phyloP scores from a whole-genome alignment of 768 basidiomycete genomes.

The Rhizopogon salebrosus region DNA sequence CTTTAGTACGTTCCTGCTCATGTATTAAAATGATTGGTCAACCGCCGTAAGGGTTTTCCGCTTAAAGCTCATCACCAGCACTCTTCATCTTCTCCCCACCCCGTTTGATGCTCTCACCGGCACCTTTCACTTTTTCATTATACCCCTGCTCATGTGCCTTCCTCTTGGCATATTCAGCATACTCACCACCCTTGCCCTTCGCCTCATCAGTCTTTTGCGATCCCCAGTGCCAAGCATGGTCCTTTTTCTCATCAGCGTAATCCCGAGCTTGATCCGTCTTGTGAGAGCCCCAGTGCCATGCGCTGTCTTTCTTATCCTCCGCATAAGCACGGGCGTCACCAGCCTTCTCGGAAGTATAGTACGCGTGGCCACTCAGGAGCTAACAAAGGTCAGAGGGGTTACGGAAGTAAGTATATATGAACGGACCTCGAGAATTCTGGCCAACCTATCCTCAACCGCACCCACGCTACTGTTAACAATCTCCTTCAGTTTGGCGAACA shows the following conservation, averaged over 20 bases:
- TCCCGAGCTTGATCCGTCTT: constrained; percentile 14
- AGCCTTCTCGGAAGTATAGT: constrained; percentile 23
- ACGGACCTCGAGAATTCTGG: constrained; percentile 34
- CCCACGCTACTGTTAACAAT: constrained; percentile 63
- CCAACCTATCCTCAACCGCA: constrained; percentile 74
- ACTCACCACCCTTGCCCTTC: constrained; percentile 21
- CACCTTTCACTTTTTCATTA: constrained; percentile 17
- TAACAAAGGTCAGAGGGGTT: constrained; percentile 4
- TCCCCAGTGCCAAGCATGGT: constrained; percentile 11
- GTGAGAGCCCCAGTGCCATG: constrained; percentile 11
- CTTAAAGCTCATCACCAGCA: constrained; percentile 30
- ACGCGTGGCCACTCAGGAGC: constrained; percentile 36
- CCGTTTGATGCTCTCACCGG: constrained; percentile 16
- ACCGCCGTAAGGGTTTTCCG: constrained; percentile 16
- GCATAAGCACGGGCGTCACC: constrained; percentile 4
- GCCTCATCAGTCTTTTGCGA: constrained; percentile 21
- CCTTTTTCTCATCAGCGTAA: neutral
- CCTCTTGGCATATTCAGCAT: constrained; percentile 13
- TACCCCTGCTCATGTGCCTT: constrained; percentile 20
- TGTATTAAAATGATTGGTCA: neutral
- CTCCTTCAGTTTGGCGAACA: constrained; percentile 60
- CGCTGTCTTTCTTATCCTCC: neutral
- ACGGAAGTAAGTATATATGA: neutral
- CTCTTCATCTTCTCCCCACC: constrained; percentile 20
- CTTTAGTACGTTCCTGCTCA: neutral